Base-by-base conservation (phyloP, 257 asterid species). In the Echites panduratus region DNA sequence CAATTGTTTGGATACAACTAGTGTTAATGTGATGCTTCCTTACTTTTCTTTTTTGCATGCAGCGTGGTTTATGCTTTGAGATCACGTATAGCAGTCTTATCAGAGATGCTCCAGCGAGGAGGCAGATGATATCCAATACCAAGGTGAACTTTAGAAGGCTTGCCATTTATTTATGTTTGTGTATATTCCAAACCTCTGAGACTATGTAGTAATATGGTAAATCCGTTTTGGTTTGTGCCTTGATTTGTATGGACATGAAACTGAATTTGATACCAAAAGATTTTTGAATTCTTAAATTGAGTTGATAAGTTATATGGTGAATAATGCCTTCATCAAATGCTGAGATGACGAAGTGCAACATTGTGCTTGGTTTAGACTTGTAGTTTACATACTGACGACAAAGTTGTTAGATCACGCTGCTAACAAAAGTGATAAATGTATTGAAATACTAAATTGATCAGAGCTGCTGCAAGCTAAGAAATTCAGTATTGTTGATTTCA, bases 51-150 rank as follows among this genome's bases (percentile, higher is more conserved):
- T 70, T 70, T 83, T 61, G 29, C 67, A 64, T 87, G 89, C 90
- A 92, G 98, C 90, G 97, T 27, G 98, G 97, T 50, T 81, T 95
- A 75, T 89, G 80, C 86, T 95, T 95, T 77, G 98, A 92, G 96
- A 89, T 95, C 73, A 75, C 90, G 17, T 95, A 92, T 85, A 85
- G 92, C 58, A 84, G 88, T 79, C 91, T 92, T 76, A 73, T 95
- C 49, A 68, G 70, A 71, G 91, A 92, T 87, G 87, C 85, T 73
- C 89, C 88, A 85, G 82, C 86, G 29, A 92, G 93, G 81, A 89
- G 91, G 70, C 91, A 85, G 70, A 79, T 85, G 82, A 87, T 95
- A 75, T 81, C 96, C 82, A 90, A 85, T 82, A 86, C 87, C 83
- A 90, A 90, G 90, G 99, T 95, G 75, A 82, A 83, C 50, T 49